Base-by-base conservation (phyloP, 2,329 filamentous ascomycete genomes). In the Penicillium sp. region DNA sequence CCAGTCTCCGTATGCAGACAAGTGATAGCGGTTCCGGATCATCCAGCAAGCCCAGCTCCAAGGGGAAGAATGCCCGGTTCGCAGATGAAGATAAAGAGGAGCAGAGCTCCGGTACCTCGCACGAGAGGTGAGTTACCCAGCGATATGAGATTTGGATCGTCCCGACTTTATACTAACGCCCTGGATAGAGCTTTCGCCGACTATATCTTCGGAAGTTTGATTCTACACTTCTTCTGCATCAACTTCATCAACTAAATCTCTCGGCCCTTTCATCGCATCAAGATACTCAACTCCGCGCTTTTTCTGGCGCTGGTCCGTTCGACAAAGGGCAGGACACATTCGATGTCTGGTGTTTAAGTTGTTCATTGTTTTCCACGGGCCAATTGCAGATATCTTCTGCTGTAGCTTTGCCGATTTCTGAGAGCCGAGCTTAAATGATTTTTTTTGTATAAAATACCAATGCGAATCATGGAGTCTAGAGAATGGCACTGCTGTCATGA, bases 221-320 rank as follows among this genome's bases (percentile, higher is more conserved):
- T 98, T 76, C 82, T 98, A 78, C 95, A 99, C 83, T 97, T 98
- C 83, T 99, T 99, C 85, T 97, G 93, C 81, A 89, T 98, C 78
- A 99, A 99, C 86, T 99, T 99, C 80, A 98, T 99, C 84, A 99
- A 99, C 86, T 99, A 85, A 83, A 70, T 58, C 40, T 4, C 24
- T 59, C 19, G 24, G 22, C 35, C 4, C 33, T 26, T 35, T 50
- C 19, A 47, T 42, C 13, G 51, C 5, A 35, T 55, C 50, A 45
- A 49, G 42, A 50, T 44, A 37, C 42, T 51, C 51, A 13, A 13
- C 53, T 53, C 28, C 55, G 59, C 54, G 30, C 49, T 56, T 50
- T 57, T 17, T 61, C 30, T 61, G 68, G 60, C 57, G 26, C 58
- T 57, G 62, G 53, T 61, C 53, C 35, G 40, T 44, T 62, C n/a